phyloP scores from a whole-genome alignment of 2,329 filamentous ascomycete genomes.

The Phialophora chinensis region DNA sequence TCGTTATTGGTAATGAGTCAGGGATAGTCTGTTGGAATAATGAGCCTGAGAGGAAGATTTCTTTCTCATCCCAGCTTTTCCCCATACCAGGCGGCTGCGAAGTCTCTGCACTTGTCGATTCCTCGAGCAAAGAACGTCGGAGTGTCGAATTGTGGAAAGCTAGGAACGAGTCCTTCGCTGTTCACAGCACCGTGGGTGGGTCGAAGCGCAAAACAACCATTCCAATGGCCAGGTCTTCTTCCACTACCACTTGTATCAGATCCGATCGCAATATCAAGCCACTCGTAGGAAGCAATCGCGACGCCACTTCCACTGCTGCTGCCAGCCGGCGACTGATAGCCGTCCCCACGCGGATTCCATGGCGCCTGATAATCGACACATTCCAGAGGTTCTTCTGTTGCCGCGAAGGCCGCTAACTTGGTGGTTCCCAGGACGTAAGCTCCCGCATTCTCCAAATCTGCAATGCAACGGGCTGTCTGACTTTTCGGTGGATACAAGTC shows the following conservation, averaged over 20 bases:
- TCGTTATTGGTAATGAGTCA: not conserved
- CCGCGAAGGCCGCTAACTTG: not conserved
- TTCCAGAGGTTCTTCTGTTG: conserved; percentile 36
- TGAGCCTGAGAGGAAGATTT: not conserved
- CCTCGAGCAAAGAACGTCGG: conserved; percentile 13
- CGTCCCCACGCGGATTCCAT: conserved; percentile 55
- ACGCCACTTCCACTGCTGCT: conserved; percentile 50
- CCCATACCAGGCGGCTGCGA: not conserved
- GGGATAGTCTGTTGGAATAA: not conserved
- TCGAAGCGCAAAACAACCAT: conserved; percentile 18
- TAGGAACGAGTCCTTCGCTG: conserved; percentile 14
- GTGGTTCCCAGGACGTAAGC: not conserved
- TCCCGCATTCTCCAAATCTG: not conserved
- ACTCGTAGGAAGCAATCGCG: conserved; percentile 50
- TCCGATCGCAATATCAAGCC: conserved; percentile 49
- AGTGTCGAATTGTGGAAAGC: conserved; percentile 18
- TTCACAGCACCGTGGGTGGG: conserved; percentile 11
- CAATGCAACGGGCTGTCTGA: not conserved
- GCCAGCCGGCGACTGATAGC: conserved; percentile 50
- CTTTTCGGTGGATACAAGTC: conserved; percentile 24
- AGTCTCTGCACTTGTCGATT: not conserved
- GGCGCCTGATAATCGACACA: conserved; percentile 47
- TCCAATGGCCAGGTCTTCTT: conserved; percentile 1
- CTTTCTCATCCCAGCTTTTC: too few species aligned
- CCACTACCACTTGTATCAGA: conserved; percentile 15